Base-by-base conservation (phyloP, 1,139 yeast species). In the Protomyces arabidopsidicola region DNA sequence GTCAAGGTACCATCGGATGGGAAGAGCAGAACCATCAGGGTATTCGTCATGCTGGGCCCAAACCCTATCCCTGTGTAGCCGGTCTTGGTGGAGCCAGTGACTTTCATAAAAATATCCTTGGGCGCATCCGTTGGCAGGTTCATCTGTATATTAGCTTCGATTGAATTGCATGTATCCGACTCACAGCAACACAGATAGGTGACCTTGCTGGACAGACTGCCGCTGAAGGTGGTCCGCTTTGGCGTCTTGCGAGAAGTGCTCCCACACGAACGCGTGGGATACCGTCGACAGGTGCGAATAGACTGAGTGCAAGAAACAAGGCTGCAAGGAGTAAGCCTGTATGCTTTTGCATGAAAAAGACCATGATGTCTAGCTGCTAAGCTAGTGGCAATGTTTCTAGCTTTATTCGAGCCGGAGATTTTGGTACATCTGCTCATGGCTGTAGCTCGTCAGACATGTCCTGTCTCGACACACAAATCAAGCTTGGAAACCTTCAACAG, bases 31-130 rank as follows among this genome's bases (percentile, higher is more conserved):
- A 57, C 14, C 60, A 57, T 57, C 16, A 57, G 50, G 50, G 50
- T 34, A n/a, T 57, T 34, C n/a, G 45, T 36, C 60, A 57, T 57
- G 42, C 55, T 35, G 6, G 54, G 55, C 16, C 50, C 54, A 24
- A 57, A 36, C 8, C 60, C 60, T n/a, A 57, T 38, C 4, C 60
- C 60, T 4, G 60, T 57, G 18, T 57, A 57, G 16, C 27, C 36
- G n/a, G 31, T 34, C 18, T 22, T 50, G 16, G 60, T 27, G 8
- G 60, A 53, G 1, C 60, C 60, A 2, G 60, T 57, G 55, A 57
- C 51, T 18, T 50, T 57, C 34, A 57, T 18, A 22, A 57, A 48
- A 12, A 57, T 38, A 34, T 57, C 60, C 5, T 57, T 57, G 55
- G 51, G 54, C 0, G 60, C 60, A n/a, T 57, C 60, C 9, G 16